Evolutionary conservation across 805 yeast genomes (phyloP), one percentile per base, ranked within the genome.

Genomic region (Suhomyces kilbournensis): DNA sequence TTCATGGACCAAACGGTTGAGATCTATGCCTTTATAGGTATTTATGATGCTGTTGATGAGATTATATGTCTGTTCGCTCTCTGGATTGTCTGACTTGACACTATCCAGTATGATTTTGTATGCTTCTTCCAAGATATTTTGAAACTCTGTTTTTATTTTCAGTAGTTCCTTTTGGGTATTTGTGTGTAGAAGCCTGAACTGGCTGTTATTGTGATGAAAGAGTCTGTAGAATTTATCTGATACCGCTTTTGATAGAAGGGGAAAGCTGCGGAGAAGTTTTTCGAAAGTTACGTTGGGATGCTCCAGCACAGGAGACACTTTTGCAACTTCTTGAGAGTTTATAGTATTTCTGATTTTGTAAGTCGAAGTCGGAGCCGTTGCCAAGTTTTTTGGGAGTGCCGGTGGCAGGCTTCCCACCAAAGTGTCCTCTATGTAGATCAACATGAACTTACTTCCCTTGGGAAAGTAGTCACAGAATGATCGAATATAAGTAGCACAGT

Each of bases 391-490:
- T 15, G 26, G 17, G 3, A 9, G 45, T 4, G 9, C 28, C 22
- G 17, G 45, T 14, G 17, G 26, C 45, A 42, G 45, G 26, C 71
- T 67, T 0, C 88, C 86, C 4, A 75, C 58, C 43, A 86, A 58
- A 1, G 90, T 80, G 46, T 72, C 76, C 44, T 84, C 85, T 6
- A 89, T 78, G 55, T 77, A 74, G 44, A 86, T 71, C 2, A 88
- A 55, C 65, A 85, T 77, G 61, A 85, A 83, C 52, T 71, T 68
- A 44, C 80, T 70, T 0, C 85, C 85, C 47, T 76, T 76, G 7
- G 84, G 82, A 44, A 86, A 75, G 65, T 84, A 85, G 44, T 79
- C 81, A 51, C 83, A 78, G 60, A 84, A 85, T 15, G 82, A 78
- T 15, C 46, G 46, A 2, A 44, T 23, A 17, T 38, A 38, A 0